Evolutionary conservation across 1,139 yeast species (phyloP).

Genomic region (Yamadazyma friedrichii): DNA sequence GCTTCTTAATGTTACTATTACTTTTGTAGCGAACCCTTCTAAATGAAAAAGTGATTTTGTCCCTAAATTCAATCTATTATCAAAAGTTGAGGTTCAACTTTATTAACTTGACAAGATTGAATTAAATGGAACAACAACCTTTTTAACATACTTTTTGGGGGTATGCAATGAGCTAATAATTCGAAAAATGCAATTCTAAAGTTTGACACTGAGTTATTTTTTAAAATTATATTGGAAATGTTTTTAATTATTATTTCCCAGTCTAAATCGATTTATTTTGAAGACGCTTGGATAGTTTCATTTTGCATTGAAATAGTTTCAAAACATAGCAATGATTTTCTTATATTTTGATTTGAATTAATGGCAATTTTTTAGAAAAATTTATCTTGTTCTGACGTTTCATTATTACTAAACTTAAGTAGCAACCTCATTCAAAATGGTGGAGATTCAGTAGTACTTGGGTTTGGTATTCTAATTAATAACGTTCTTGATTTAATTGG

Average conservation of each 20-base stretch:
- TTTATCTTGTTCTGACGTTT: constrained; percentile 19
- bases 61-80: constrained; percentile 85
- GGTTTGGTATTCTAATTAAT: constrained; percentile 83
- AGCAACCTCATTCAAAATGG: constrained; percentile 56
- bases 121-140: constrained; percentile 61
- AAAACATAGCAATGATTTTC: constrained; percentile 74
- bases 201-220: constrained; percentile 67
- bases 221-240: constrained; percentile 58
- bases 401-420: constrained; percentile 35
- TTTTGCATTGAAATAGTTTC: constrained; percentile 84
- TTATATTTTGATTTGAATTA: constrained; percentile 65
- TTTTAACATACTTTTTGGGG: constrained; percentile 75
- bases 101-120: constrained; percentile 31
- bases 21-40: constrained; percentile 89
- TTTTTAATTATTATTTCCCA: constrained; percentile 80
- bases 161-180: constrained; percentile 87
- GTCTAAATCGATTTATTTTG: constrained; percentile 56
- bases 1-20: constrained; percentile 53
- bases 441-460: constrained; percentile 57
- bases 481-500: constrained; percentile 95
- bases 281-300: constrained; percentile 41
- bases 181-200: constrained; percentile 80
- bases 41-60: constrained; percentile 88
- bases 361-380: constrained; percentile 54
- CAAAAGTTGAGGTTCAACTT: constrained; percentile 70